Base-by-base conservation (phyloP, 2,329 filamentous ascomycete species). In the Phaeosphaeriaceae sp. region DNA sequence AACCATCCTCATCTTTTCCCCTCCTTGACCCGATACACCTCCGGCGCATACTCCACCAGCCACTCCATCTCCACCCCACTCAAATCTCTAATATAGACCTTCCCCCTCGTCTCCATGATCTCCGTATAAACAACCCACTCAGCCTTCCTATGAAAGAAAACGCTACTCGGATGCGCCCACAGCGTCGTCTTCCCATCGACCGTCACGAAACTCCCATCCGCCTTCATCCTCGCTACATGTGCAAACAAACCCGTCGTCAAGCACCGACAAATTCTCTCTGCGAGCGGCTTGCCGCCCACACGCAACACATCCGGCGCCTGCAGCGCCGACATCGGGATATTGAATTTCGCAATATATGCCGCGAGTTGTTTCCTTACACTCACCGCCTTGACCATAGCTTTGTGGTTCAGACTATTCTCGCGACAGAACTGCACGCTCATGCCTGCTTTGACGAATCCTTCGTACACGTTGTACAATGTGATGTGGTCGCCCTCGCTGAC, bases 81-180 rank as follows among this genome's bases (percentile, higher is more conserved):
- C 58, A 98, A 82, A 77, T 98, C 94, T 54, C 92, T 85, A 68
- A 99, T 96, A 74, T 90, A 98, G 0, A 87, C 93, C 83, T 98
- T 98, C 63, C 86, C 87, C 10, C 90, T 88, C 4, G 91, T 96
- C 80, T 98, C 92, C 83, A 97, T 87, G 40, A 97, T 88, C 79
- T 97, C 94, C 69, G 96, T 91, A 73, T 97, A 99, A 33, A 99
- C 86, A 10, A 98, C 93, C 93, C 94, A 98, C 63, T 97, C 93
- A 11, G 92, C 92, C 81, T 96, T 97, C 56, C 93, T 88, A 77
- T 97, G 96, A 82, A 98, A 98, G 88, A 98, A 92, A 66, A 98
- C 80, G 41, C 91, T 96, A 72, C 88, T 96, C 0, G 95, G 95
- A 78, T 99, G 95, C 21, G 93, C 92, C 80, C 96, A 86, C 53